phyloP scores from a whole-genome alignment of 257 asterid genomes.

The Henckelia pumila region DNA sequence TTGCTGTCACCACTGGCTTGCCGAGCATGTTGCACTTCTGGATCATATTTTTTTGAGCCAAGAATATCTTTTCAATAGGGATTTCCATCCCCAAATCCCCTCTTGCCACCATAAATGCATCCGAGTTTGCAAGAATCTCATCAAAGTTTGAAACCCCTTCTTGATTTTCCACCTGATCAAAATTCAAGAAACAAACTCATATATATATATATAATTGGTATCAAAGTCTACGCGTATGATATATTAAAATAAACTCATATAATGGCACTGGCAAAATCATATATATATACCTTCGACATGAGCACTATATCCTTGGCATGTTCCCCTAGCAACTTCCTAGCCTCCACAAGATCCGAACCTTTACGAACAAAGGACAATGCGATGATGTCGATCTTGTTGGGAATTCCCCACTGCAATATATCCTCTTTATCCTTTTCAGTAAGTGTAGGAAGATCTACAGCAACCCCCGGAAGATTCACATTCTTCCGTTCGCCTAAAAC shows the following conservation, averaged over 20 bases:
- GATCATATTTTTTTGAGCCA: conserved; percentile 34
- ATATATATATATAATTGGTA: not conserved
- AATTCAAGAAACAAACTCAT: not conserved
- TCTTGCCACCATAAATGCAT: conserved; percentile 40
- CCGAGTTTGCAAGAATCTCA: conserved; percentile 28
- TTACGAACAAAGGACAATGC: conserved; percentile 46
- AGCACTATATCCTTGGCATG: conserved; percentile 36
- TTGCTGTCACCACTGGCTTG: conserved; percentile 37
- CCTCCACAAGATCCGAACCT: conserved; percentile 39
- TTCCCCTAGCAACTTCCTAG: conserved; percentile 34
- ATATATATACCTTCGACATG: conserved; percentile 55
- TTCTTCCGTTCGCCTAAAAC: conserved; percentile 43
- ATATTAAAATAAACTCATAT: too few relatives aligned
- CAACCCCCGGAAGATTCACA: conserved; percentile 44
- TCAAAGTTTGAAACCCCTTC: conserved; percentile 35
- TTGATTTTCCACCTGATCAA: conserved; percentile 32
- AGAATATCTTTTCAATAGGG: conserved; percentile 36
- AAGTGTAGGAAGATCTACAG: conserved; percentile 39
- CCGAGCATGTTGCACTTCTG: conserved; percentile 32
- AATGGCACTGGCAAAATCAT: too few relatives aligned
- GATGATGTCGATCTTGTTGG: conserved; percentile 39
- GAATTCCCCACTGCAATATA: conserved; percentile 42
- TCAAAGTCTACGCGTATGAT: too few relatives aligned
- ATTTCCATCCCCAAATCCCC: conserved; percentile 41
- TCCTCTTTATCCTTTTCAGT: conserved; percentile 44